A percentile compares a stretch with the other conserved stretches of the same genome.
Conservation (phyloP, 352 stramenopile species). For the Phytophthora fragariaefolia region DNA sequence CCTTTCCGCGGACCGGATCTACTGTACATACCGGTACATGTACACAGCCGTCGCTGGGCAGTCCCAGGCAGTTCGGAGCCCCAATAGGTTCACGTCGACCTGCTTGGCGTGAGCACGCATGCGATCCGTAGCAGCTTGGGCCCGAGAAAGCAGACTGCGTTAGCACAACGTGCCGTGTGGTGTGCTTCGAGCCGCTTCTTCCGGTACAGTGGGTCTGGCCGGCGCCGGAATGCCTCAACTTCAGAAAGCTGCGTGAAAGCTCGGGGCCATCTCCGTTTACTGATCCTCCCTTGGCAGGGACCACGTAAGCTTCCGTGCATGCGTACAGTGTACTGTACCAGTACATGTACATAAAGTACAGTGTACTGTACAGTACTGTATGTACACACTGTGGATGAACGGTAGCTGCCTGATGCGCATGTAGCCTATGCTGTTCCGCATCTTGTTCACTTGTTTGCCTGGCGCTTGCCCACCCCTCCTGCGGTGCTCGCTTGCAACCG, state of each 20-base stretch:
- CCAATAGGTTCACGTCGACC: background rate
- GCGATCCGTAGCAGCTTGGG: constrained; percentile 1
- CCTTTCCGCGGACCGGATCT: constrained; percentile 3
- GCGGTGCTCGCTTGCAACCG: constrained; percentile 7
- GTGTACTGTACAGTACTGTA: no score
- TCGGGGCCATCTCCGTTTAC: background rate
- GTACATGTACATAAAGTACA: no score
- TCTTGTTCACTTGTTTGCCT: constrained; percentile 4
- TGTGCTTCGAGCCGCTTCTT: background rate
- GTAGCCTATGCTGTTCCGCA: constrained; percentile 1
- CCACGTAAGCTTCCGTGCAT: no score
- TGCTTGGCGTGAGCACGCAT: background rate
- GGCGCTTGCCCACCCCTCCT: constrained; percentile 11
- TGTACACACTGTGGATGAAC: no score
- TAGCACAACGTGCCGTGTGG: background rate
- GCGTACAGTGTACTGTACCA: no score
- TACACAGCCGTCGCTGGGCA: background rate
- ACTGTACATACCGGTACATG: no score
- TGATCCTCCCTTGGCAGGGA: background rate
- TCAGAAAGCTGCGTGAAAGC: background rate
- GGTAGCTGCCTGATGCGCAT: background rate
- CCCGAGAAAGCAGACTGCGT: constrained; percentile 1
- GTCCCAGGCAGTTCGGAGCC: no score
- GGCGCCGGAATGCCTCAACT: background rate
- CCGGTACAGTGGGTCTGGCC: no score